phyloP scores from a whole-genome alignment of 2,329 filamentous ascomycete species.

The Beauveria pseudobassiana region DNA sequence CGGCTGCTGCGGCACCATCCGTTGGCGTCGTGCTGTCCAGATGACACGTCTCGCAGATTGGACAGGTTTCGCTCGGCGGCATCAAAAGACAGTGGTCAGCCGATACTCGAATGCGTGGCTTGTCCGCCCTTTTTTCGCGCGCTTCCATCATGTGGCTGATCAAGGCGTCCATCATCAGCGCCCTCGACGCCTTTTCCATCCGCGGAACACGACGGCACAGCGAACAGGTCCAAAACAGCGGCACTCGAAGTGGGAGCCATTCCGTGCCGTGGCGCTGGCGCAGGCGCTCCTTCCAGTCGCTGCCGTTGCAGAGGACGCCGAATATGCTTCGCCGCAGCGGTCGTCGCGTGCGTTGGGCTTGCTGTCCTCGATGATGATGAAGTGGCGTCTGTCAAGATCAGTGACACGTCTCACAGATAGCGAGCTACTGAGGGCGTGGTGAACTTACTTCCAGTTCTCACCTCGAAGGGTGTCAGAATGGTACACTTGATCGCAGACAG shows the following conservation, averaged over 20 bases:
- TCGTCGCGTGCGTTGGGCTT: not conserved
- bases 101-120: not conserved
- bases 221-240: not conserved
- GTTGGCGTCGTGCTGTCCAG: not conserved
- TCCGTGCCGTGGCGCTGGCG: not conserved
- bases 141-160: not conserved
- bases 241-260: not conserved
- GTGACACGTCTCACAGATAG: not conserved
- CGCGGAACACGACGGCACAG: not conserved
- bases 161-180: not conserved
- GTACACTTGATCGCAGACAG: not conserved
- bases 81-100: too few species aligned
- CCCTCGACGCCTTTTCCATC: not conserved
- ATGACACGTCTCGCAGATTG: not conserved
- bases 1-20: too few species aligned
- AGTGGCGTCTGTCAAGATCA: not conserved
- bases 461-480: not conserved
- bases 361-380: not conserved
- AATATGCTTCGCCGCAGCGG: not conserved
- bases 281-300: not conserved
- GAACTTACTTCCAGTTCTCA: not conserved
- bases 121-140: not conserved
- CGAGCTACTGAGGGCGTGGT: not conserved
- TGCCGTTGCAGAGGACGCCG: not conserved
- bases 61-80: not conserved